These are phyloP conservation scores for Colletotrichum graminicola DNA, from an alignment of 2,329 filamentous ascomycete species.

Conservation along the genomic window DNA sequence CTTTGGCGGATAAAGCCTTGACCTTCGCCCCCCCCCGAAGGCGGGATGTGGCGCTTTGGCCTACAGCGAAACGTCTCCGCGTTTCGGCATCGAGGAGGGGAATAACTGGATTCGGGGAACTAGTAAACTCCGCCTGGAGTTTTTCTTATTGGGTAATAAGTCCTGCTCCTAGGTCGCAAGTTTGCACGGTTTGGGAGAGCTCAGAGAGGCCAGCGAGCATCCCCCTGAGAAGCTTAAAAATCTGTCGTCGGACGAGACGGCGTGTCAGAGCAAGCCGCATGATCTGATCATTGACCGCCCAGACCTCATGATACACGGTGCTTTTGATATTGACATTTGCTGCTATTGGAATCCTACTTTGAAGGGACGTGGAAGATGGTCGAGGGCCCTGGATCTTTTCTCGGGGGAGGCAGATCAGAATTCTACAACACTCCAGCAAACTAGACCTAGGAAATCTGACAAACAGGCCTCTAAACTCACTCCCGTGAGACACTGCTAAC, in stretches of 20 bases:
- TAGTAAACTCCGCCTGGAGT: background rate
- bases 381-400: too few species aligned
- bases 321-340: background rate
- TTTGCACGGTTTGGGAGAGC: constrained; percentile 1
- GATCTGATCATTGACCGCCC: background rate
- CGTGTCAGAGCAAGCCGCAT: background rate
- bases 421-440: too few species aligned
- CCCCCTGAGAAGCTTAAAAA: background rate
- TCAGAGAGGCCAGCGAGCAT: background rate
- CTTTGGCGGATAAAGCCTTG: constrained; percentile 12
- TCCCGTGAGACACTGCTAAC: background rate
- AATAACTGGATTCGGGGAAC: constrained; percentile 19
- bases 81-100: constrained; percentile 35
- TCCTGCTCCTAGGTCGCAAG: constrained; percentile 11
- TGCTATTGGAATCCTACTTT: too few species aligned
- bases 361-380: background rate
- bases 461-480: background rate
- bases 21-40: background rate
- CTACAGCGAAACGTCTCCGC: constrained; percentile 33
- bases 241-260: background rate
- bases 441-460: background rate
- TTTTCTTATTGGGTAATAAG: background rate
- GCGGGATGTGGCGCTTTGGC: constrained; percentile 37
- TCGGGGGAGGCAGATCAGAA: background rate
- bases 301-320: background rate